Evolutionary conservation across 2,329 filamentous ascomycete species (phyloP).

Genomic region (Ascochyta koolunga): DNA sequence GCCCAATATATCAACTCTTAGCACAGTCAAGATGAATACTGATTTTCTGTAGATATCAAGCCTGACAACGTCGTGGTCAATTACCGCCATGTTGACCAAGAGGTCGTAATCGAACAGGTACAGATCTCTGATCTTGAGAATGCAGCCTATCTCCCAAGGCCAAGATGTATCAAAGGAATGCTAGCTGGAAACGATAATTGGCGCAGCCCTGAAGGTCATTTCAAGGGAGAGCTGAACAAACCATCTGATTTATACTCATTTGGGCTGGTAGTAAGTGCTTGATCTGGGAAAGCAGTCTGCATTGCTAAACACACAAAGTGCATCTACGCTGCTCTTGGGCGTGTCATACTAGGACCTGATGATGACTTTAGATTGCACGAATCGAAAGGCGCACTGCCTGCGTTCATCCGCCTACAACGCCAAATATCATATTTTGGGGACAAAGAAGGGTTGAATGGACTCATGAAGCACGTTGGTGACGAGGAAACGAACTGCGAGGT

Average conservation of each 20-base stretch:
- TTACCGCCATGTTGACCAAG: slow-evolving; percentile 14
- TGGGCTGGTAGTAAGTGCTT: slow-evolving; percentile 31
- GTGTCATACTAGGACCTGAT: slow-evolving; percentile 34
- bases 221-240: slow-evolving; percentile 36
- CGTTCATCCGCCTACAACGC: slow-evolving; percentile 35
- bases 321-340: slow-evolving; percentile 31
- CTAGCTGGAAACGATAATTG: slow-evolving; percentile 40
- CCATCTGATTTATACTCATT: slow-evolving; percentile 41
- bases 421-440: slow-evolving; percentile 41
- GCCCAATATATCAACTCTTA: not conserved
- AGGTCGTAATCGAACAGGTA: slow-evolving; percentile 24
- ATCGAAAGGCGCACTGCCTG: slow-evolving; percentile 28
- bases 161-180: slow-evolving; percentile 38
- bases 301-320: slow-evolving; percentile 26
- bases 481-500: slow-evolving; percentile 39
- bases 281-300: not conserved
- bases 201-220: slow-evolving; percentile 41
- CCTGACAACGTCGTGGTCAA: slow-evolving; percentile 40
- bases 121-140: slow-evolving; percentile 41
- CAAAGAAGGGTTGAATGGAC: slow-evolving; percentile 30
- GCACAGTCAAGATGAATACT: slow-evolving; percentile 6
- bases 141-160: slow-evolving; percentile 44
- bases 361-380: slow-evolving; percentile 31
- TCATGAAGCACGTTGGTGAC: slow-evolving; percentile 44
- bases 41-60: slow-evolving; percentile 33